Conservation (phyloP, 2,329 filamentous ascomycete genomes). For the Dactylella cylindrospora region DNA sequence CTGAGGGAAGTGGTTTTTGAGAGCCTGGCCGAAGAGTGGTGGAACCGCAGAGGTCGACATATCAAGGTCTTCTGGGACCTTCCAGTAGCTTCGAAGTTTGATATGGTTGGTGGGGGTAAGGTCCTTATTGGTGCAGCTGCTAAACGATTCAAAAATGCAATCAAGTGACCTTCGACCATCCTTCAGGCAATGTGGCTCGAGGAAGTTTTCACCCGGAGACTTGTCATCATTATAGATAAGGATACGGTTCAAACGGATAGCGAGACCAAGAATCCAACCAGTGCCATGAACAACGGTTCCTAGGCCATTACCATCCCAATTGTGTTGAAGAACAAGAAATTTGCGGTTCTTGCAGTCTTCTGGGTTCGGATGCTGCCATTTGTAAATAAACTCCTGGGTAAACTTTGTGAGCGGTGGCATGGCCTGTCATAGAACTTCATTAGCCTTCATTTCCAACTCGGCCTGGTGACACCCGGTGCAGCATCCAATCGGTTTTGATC, state of each 20-base stretch:
- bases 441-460: too few relatives aligned
- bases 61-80: slow-evolving; percentile 13
- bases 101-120: slow-evolving; percentile 15
- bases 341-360: slow-evolving; percentile 17
- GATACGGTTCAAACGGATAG: slow-evolving; percentile 44
- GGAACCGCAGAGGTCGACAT: slow-evolving; percentile 38
- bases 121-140: slow-evolving; percentile 39
- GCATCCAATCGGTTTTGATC: background rate
- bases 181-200: slow-evolving; percentile 21
- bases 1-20: slow-evolving; percentile 43
- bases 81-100: slow-evolving; percentile 25
- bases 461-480: background rate
- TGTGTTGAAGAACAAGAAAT: slow-evolving; percentile 45
- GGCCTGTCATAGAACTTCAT: slow-evolving; percentile 12
- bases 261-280: slow-evolving; percentile 37
- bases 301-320: slow-evolving; percentile 46
- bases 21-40: slow-evolving; percentile 42
- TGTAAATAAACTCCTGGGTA: slow-evolving; percentile 40
- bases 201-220: slow-evolving; percentile 45
- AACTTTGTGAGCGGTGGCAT: slow-evolving; percentile 47
- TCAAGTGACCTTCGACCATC: slow-evolving; percentile 44
- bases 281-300: slow-evolving; percentile 45
- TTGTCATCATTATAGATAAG: slow-evolving; percentile 43
- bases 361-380: slow-evolving; percentile 42
- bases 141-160: slow-evolving; percentile 46